Evolutionary conservation across 2,329 filamentous ascomycete species (phyloP), one percentile per base, ranked within the genome.

Genomic region (Fusarium sororula): DNA sequence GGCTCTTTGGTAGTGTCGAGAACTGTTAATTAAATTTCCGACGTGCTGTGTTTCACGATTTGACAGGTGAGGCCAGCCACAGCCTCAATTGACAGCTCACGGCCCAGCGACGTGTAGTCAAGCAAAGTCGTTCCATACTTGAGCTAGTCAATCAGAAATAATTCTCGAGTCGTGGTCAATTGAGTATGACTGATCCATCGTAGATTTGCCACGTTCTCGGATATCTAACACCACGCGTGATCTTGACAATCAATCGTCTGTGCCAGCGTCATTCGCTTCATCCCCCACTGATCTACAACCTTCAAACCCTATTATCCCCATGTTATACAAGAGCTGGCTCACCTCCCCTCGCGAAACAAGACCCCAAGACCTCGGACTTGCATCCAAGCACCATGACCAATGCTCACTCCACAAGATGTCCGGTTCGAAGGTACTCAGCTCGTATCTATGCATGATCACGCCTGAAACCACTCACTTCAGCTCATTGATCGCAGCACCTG

Each of bases 391-490:
- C 38, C 45, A 58, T 45, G 28, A 50, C 59, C 55, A 71, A 57
- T 57, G 54, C 70, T 48, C 32, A 50, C 39, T 55, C 22, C 35
- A 45, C 30, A 24, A 22, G 28, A 18, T 15, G 28, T 6, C 38
- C 37, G n/a, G 20, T 20, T 24, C 10, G 15, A 39, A 32, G 20
- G 24, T 18, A 10, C 22, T 57, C 47, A 39, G 24, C 39, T 35
- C 55, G n/a, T 47, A 54, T 59, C 45, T 24, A 30, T 58, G 63
- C 69, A 72, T 68, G 45, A 45, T 47, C 51, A n/a, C 26, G 45
- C 61, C 51, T 70, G 59, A 66, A 57, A 58, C 63, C 10, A 42
- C 6, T 30, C 44, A 50, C 6, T 30, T 30, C 50, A 67, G 45
- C 45, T 42, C 35, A 30, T 14, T n/a, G 39, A 24, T 11, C 39